Percentiles rank a stretch among this genome's conserved stretches.
Conservation (phyloP, 495 filamentous ascomycete species). For the Lepidopterella palustris region DNA sequence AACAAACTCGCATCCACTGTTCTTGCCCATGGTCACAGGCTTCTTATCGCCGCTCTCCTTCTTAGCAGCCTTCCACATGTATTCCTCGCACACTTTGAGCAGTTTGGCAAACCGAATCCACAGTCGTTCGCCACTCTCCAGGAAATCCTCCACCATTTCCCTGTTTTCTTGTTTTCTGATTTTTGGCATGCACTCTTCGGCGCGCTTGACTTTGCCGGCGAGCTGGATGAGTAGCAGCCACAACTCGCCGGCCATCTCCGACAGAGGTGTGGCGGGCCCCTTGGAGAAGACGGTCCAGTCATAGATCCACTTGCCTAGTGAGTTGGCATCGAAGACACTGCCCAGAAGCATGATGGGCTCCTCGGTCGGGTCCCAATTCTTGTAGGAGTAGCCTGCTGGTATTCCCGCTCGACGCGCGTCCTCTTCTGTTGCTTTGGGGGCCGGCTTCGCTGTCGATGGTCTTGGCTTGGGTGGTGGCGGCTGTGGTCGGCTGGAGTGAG, state of each 20-base stretch:
- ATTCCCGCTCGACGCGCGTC: constrained; percentile 78
- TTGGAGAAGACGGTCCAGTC: constrained; percentile 98
- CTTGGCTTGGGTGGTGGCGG: constrained; percentile 26
- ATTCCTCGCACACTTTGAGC: constrained; percentile 83
- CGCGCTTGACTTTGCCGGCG: constrained; percentile 91
- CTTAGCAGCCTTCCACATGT: constrained; percentile 78
- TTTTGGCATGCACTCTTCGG: constrained; percentile 70
- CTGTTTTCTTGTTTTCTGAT: constrained; percentile 65
- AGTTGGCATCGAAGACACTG: constrained; percentile 96
- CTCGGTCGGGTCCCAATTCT: constrained; percentile 97
- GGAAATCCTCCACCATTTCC: constrained; percentile 84
- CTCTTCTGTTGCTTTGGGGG: constrained; percentile 72
- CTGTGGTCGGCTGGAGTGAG: constrained; percentile 30
- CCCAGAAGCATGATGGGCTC: constrained; percentile 89
- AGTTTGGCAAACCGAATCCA: constrained; percentile 81
- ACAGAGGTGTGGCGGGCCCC: constrained; percentile 76
- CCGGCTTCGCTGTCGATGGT: constrained; percentile 29
- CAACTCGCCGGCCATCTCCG: constrained; percentile 87
- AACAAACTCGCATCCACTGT: constrained; percentile 92
- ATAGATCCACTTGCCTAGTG: constrained; percentile 97
- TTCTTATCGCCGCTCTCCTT: constrained; percentile 52
- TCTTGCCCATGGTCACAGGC: constrained; percentile 77
- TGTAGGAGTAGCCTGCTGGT: constrained; percentile 85
- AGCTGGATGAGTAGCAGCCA: constrained; percentile 94
- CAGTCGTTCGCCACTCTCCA: constrained; percentile 82